Evolutionary conservation across 805 yeast species (phyloP), one percentile per base, ranked within the genome.

Genomic region (Scheffersomyces ergatensis): DNA sequence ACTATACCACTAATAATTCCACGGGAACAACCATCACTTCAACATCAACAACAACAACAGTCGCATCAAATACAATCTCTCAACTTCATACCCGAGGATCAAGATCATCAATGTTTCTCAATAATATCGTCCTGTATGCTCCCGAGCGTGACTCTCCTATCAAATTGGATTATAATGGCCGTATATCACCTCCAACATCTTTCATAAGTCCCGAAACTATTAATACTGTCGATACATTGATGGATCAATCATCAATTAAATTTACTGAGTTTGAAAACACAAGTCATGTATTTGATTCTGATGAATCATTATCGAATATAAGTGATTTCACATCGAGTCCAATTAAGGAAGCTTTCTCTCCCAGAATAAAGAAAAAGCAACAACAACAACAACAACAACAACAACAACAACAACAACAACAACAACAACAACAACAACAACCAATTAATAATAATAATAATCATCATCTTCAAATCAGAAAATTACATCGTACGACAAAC

Each of bases 401-500:
- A 34, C 16, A 5, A 23, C 5, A 6, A 15, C 7, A 30, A 34
- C 16, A 30, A n/a, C 21, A 27, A 8, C 7, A 6, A 12, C 25
- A 17, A 29, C 25, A 17, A 6, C 8, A 29, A 9, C 20, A 30
- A 26, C n/a, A n/a, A n/a, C n/a, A n/a, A n/a, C n/a, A n/a, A n/a
- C n/a, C n/a, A n/a, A n/a, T n/a, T n/a, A n/a, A n/a, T n/a, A 21
- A 9, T 35, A 29, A 16, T 16, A 6, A 29, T 16, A 34, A 29
- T 12, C 16, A 11, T 16, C 6, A 7, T 14, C 6, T 7, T 7
- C 9, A 21, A 7, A 9, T 7, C 13, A 36, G 24, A 21, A 42
- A 46, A 23, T 9, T 47, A 11, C 53, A 42, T 15, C 37, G 57
- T 19, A 51, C 59, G 1, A 47, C 44, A 5, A 46, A 52, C 25